Base-by-base conservation (phyloP, 768 basidiomycete genomes). In the Trametopsis cervina region DNA sequence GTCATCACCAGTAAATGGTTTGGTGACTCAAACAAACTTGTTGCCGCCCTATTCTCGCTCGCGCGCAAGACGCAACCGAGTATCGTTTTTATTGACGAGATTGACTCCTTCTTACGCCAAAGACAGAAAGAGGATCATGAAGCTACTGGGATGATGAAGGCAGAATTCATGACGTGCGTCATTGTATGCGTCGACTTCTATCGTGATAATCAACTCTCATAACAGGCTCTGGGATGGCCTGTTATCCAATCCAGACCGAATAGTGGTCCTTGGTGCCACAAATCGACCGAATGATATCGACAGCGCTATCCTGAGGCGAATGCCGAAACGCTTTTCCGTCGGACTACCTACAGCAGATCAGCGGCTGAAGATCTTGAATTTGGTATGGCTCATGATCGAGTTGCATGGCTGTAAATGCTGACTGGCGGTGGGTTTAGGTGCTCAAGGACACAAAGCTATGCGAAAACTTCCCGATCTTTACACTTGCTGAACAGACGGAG, bases 1-100 rank as follows among this genome's bases (percentile, higher is more conserved):
- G 81, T 80, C 7, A 70, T 89, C 53, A 82, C 83, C 23, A 84
- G 79, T 67, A 85, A 87, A 60, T 89, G 87, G 89, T 89, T 84
- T 55, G 89, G 89, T 27, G 89, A 91, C 62, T 83, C 81, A 11
- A 98, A 98, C 68, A 98, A 97, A 64, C 82, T 99, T 41, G 93
- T 99, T 15, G 89, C 89, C 0, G 94, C 86, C 1, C 68, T 98
- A 39, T 98, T 99, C 69, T 89, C 89, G 42, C 80, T 99, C 18
- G 96, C 96, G 21, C 73, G 83, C 42, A 97, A 98, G 68, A 79
- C 89, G 2, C 91, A 97, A 59, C 96, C 96, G 0, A 78, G 84
- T 49, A 98, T 99, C 61, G 94, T 99, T 55, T 99, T 99, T 66
- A 96, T 98, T 60, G 95, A 99, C 63, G 96, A 98, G 67, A 97